Evolutionary conservation across 2,329 filamentous ascomycete genomes (phyloP), one percentile per base, ranked within the genome.

Genomic region (Cladosporium austrohemisphaericum): DNA sequence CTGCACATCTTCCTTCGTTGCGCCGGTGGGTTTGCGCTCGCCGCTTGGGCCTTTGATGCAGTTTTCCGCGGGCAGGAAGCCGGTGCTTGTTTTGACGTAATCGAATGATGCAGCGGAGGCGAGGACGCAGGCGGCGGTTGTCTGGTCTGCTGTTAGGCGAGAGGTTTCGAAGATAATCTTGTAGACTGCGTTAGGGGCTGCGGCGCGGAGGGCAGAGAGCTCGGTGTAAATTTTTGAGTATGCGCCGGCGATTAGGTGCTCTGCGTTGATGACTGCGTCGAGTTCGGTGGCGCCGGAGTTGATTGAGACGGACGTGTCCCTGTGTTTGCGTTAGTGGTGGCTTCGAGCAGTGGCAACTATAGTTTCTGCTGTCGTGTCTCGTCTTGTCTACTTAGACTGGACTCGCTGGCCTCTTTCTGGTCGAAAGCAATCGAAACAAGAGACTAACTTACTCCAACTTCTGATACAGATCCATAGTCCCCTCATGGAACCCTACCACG

Each of bases 121-220:
- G 32, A 83, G 67, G 18, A 75, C 69, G 14, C 72, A 73, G 0
- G 72, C 79, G 1, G 77, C 77, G 26, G 81, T 70, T 47, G 81
- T 74, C 53, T 81, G 70, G 4, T 68, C 58, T 4, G 60, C 54
- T 2, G 60, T 62, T 14, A 83, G 67, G 57, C 78, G 74, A 1
- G 75, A 76, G 6, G 79, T 80, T 60, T 83, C 80, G 44, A 83
- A 63, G 54, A 83, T 83, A 37, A 81, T 72, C 61, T 83, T 83
- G 32, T 77, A 57, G 18, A 70, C 65, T 2, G 69, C 61, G 0
- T 66, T 67, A 5, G 62, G 54, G 26, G 70, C 74, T 18, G 74
- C 71, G 3, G 67, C 65, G 13, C 79, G 73, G 25, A 83, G 72
- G 5, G 73, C 71, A 11, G 69, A 66, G 23, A 83, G 68, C 58